Conservation (phyloP, 2,329 filamentous ascomycete species). For the Xylaria sp. region DNA sequence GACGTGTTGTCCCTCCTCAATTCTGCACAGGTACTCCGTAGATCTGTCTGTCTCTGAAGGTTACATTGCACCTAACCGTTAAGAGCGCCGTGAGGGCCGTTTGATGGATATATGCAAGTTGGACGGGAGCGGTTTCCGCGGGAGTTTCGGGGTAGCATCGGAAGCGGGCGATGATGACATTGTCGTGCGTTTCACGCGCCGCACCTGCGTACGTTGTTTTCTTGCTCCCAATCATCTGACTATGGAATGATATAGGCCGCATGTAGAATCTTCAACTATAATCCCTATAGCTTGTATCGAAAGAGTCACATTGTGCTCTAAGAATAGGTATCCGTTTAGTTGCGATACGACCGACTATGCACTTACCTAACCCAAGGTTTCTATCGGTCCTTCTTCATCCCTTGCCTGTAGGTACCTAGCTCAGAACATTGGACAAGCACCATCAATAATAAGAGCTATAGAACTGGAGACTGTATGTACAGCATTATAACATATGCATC, state of each 20-base stretch:
- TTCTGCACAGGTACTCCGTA: background rate
- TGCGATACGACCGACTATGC: too few relatives aligned
- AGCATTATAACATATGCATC: too few relatives aligned
- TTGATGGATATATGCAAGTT: conserved; percentile 8
- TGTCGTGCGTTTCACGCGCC: conserved; percentile 21
- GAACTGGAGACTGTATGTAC: background rate
- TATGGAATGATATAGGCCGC: background rate
- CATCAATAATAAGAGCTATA: background rate
- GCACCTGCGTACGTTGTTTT: background rate
- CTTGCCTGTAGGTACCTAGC: background rate
- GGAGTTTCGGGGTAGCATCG: conserved; percentile 23
- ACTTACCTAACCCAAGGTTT: too few relatives aligned
- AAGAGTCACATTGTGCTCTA: background rate
- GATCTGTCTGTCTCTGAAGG: background rate
- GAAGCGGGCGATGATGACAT: conserved; percentile 33
- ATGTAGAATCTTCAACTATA: background rate
- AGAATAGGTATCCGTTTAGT: background rate
- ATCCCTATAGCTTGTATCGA: too few relatives aligned
- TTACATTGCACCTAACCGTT: conserved; percentile 20
- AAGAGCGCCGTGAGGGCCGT: background rate
- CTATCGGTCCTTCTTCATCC: background rate
- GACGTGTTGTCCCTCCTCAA: conserved; percentile 4
- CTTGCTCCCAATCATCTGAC: background rate
- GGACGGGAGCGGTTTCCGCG: background rate
- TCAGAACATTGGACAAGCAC: too few relatives aligned